These are phyloP conservation scores for Aspergillus sp. DNA, from an alignment of 2,329 filamentous ascomycete genomes.

Conservation along the genomic window DNA sequence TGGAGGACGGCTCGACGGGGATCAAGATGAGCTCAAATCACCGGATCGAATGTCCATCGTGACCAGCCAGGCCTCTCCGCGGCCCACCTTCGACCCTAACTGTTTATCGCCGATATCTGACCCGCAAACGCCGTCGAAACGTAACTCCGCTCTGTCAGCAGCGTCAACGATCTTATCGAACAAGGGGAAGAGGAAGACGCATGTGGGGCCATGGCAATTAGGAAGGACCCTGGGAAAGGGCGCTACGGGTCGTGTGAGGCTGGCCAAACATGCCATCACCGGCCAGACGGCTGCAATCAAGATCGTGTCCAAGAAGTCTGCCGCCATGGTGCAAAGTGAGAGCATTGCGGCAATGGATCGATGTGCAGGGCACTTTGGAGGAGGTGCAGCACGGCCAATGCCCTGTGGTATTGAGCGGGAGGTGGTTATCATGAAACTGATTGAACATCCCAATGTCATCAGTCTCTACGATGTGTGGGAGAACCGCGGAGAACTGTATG, in stretches of 20 bases:
- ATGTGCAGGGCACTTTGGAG: slow-evolving; percentile 52
- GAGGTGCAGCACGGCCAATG: slow-evolving; percentile 58
- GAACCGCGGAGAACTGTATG: slow-evolving; percentile 87
- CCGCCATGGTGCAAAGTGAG: slow-evolving; percentile 71
- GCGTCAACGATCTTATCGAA: slow-evolving; percentile 46
- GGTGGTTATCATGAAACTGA: slow-evolving; percentile 92
- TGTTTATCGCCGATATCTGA: slow-evolving; percentile 46
- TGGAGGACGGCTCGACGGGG: slow-evolving; percentile 5
- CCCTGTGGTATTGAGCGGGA: slow-evolving; percentile 88
- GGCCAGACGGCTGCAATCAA: slow-evolving; percentile 84
- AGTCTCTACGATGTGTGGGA: slow-evolving; percentile 97
- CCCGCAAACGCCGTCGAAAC: slow-evolving; percentile 41
- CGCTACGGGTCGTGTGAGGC: slow-evolving; percentile 76
- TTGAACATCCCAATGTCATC: slow-evolving; percentile 91
- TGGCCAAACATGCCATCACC: slow-evolving; percentile 72
- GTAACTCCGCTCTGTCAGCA: slow-evolving; percentile 47
- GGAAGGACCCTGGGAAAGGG: slow-evolving; percentile 84
- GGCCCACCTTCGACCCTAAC: slow-evolving; percentile 40
- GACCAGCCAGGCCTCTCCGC: slow-evolving; percentile 19
- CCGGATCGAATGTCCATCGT: slow-evolving; percentile 22
- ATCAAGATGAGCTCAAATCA: slow-evolving; percentile 11
- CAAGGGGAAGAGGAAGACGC: slow-evolving; percentile 54
- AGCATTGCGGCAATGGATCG: slow-evolving; percentile 77
- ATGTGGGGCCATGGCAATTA: slow-evolving; percentile 89
- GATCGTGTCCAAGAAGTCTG: slow-evolving; percentile 79